Conservation (phyloP, 2,329 filamentous ascomycete species). For the Arthrobotrys iridis region DNA sequence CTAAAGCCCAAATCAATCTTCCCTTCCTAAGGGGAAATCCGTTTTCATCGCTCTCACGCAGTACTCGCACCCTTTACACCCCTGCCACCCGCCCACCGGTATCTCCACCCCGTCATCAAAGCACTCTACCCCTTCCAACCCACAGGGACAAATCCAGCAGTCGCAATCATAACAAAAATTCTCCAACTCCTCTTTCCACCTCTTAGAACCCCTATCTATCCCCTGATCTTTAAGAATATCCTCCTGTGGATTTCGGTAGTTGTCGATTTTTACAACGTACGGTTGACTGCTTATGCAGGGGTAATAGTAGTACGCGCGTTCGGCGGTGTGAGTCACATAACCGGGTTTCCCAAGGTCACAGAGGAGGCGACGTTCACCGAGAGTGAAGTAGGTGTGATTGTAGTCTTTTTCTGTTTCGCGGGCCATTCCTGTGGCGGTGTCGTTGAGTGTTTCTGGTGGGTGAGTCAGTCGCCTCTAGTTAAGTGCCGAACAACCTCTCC, state of each 20-base stretch:
- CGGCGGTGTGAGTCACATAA: conserved; percentile 35
- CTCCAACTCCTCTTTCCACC: conserved; percentile 22
- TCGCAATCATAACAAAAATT: conserved; percentile 25
- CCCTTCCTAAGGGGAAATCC: conserved; percentile 6
- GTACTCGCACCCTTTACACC: conserved; percentile 29
- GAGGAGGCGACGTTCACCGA: conserved; percentile 11
- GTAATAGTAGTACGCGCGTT: conserved; percentile 37
- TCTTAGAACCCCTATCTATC: background rate
- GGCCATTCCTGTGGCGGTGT: conserved; percentile 4
- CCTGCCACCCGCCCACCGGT: conserved; percentile 7
- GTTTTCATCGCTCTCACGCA: conserved; percentile 2
- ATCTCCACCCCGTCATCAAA: background rate
- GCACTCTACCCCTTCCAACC: background rate
- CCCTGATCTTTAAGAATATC: background rate
- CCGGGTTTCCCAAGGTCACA: conserved; percentile 15
- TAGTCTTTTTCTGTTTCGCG: conserved; percentile 31
- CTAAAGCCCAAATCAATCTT: background rate
- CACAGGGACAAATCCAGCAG: conserved; percentile 30
- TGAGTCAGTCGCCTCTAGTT: too few relatives aligned
- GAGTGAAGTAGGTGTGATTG: conserved; percentile 24
- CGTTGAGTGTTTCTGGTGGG: too few relatives aligned
- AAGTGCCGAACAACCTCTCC: too few relatives aligned
- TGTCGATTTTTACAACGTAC: conserved; percentile 28
- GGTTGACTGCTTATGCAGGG: background rate
- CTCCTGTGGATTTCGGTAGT: conserved; percentile 22